Conservation (phyloP, 2,329 filamentous ascomycete species). For the Alternaria panax region DNA sequence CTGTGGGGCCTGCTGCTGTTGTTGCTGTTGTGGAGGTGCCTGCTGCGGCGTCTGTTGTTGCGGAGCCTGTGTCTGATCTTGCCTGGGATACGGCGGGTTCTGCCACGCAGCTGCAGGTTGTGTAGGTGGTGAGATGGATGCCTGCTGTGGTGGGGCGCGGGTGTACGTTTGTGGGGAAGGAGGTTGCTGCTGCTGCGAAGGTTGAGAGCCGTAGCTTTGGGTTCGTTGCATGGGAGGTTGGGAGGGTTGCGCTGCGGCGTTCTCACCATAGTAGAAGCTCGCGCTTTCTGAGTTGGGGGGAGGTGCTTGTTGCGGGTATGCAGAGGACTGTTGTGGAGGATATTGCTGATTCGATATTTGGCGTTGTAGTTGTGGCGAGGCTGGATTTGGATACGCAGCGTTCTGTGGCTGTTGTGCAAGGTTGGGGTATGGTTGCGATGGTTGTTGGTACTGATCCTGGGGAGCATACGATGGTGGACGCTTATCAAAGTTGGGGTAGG, state of each 20-base stretch:
- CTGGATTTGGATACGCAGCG: constrained; percentile 39
- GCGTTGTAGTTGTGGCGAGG: constrained; percentile 49
- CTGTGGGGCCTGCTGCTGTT: constrained; percentile 32
- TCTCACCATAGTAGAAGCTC: constrained; percentile 47
- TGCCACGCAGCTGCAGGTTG: constrained; percentile 41
- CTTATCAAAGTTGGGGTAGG: constrained; percentile 49
- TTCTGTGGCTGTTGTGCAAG: constrained; percentile 37
- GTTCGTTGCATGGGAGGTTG: constrained; percentile 40
- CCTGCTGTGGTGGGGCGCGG: constrained; percentile 34
- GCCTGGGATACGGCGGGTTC: constrained; percentile 43
- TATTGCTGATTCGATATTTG: constrained; percentile 46
- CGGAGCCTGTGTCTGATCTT: constrained; percentile 38
- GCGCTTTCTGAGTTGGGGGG: constrained; percentile 44
- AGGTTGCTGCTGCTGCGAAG: constrained; percentile 40
- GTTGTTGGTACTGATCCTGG: constrained; percentile 44
- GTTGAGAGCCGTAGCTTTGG: constrained; percentile 43
- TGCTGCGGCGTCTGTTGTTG: constrained; percentile 36
- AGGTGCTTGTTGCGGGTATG: constrained; percentile 47
- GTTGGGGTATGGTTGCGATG: constrained; percentile 47
- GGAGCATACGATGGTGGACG: constrained; percentile 39
- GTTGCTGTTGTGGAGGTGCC: constrained; percentile 16
- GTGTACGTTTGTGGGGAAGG: constrained; percentile 47
- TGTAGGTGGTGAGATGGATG: constrained; percentile 42
- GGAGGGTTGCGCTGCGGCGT: constrained; percentile 28
- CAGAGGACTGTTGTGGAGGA: constrained; percentile 36